A percentile compares a stretch with the other conserved stretches of the same genome.
These are phyloP conservation scores for Arthrobotrys entomopaga DNA, from an alignment of 2,329 filamentous ascomycete genomes.

Conservation along the genomic window DNA sequence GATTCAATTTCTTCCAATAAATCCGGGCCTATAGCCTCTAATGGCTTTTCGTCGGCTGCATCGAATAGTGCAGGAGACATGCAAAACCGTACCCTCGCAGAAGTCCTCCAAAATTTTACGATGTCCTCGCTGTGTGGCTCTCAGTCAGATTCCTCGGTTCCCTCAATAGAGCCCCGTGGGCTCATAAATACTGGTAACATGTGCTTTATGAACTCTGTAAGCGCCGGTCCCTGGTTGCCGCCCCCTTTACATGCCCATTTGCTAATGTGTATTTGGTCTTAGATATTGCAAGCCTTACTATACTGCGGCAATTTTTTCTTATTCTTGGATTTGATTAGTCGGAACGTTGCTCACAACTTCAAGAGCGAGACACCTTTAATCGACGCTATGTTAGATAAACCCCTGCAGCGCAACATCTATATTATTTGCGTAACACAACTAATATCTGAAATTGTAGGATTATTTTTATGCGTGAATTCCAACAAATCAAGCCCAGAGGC, in stretches of 20 bases:
- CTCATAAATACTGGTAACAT: conserved; percentile 98
- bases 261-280: not conserved
- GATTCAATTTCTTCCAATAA: conserved; percentile 60
- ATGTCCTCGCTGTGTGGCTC: conserved; percentile 62
- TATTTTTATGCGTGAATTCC: conserved; percentile 94
- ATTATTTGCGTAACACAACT: conserved; percentile 11
- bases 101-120: conserved; percentile 79
- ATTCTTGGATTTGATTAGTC: conserved; percentile 87
- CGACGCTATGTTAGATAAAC: conserved; percentile 82
- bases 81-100: conserved; percentile 74
- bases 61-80: conserved; percentile 61
- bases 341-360: conserved; percentile 86
- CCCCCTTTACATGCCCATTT: conserved; percentile 7
- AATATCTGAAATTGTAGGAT: conserved; percentile 70
- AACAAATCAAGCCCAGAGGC: conserved; percentile 72
- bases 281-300: conserved; percentile 94
- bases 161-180: conserved; percentile 90
- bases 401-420: not conserved
- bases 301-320: conserved; percentile 95
- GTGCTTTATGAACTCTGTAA: conserved; percentile 99
- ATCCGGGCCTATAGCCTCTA: conserved; percentile 57
- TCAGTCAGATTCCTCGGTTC: conserved; percentile 71
- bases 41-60: conserved; percentile 58
- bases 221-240: too few species aligned
- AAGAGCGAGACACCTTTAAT: conserved; percentile 93